Conservation (phyloP, 768 basidiomycete genomes). For the Podaxis pistillaris region DNA sequence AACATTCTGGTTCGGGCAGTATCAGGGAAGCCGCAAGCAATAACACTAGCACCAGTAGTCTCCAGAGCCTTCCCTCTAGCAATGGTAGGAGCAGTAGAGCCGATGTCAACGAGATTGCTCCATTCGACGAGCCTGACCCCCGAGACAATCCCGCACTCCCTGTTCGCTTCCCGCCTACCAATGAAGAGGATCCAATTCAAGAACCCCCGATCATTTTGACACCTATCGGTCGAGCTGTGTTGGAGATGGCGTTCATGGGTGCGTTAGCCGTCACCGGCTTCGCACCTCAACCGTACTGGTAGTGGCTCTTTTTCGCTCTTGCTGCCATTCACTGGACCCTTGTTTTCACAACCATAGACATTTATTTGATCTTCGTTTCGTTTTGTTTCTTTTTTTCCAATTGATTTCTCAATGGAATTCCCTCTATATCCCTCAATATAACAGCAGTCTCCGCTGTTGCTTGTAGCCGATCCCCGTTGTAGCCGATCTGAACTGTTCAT, state of each 20-base stretch:
- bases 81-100: not conserved
- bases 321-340: not conserved
- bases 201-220: conserved; percentile 46
- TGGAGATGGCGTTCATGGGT: conserved; percentile 58
- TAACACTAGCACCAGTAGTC: conserved; percentile 14
- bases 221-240: conserved; percentile 50
- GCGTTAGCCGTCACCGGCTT: conserved; percentile 53
- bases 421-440: not conserved
- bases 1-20: not conserved
- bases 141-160: not conserved
- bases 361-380: not conserved
- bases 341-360: not conserved
- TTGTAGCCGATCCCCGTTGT: conserved; percentile 1
- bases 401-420: not conserved
- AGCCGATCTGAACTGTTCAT: conserved; percentile 5
- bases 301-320: conserved; percentile 9
- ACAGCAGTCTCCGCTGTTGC: not conserved
- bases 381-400: not conserved
- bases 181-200: conserved; percentile 30
- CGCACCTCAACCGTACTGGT: conserved; percentile 24
- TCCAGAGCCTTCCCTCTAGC: conserved; percentile 7
- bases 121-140: conserved; percentile 5
- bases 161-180: not conserved
- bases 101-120: conserved; percentile 5
- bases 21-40: not conserved